Percentiles rank a stretch among this genome's conserved stretches.
These are phyloP conservation scores for Opeltia flavorubescens DNA, from an alignment of 495 filamentous ascomycete genomes.

Conservation along the genomic window DNA sequence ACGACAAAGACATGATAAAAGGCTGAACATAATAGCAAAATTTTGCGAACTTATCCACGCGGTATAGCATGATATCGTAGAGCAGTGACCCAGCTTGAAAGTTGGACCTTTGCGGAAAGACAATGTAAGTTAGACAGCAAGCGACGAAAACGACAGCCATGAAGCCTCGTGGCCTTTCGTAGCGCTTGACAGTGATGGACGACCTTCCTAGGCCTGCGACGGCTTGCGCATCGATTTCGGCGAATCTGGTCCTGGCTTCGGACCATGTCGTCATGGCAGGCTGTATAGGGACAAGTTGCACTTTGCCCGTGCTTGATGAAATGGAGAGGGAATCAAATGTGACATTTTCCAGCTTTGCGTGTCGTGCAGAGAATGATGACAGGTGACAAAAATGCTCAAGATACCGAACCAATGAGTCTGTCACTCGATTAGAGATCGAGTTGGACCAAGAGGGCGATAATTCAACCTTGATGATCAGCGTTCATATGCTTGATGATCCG, in stretches of 20 bases:
- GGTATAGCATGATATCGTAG: slow-evolving; percentile 18
- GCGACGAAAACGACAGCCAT: background rate
- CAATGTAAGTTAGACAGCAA: slow-evolving; percentile 19
- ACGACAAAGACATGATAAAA: background rate
- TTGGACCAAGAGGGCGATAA: background rate
- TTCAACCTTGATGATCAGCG: slow-evolving; percentile 37
- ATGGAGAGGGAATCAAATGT: background rate
- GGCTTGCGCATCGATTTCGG: background rate
- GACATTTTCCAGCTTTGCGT: slow-evolving; percentile 20
- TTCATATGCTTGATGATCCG: slow-evolving; percentile 71
- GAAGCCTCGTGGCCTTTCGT: background rate
- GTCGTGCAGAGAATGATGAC: slow-evolving; percentile 27
- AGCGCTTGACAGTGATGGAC: background rate
- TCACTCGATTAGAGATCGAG: background rate
- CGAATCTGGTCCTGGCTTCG: background rate
- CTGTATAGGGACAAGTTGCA: background rate
- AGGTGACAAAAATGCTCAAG: slow-evolving; percentile 43
- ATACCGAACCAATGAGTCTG: slow-evolving; percentile 46
- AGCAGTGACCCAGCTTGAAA: slow-evolving; percentile 41
- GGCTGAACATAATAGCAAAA: background rate
- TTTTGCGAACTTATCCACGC: background rate
- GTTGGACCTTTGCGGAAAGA: slow-evolving; percentile 32
- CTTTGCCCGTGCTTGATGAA: background rate
- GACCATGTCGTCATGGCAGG: background rate
- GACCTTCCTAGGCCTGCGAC: background rate